Percentiles rank a stretch among this genome's conserved stretches.
Conservation (phyloP, 306 rosid species). For the Vigna hirtella region DNA sequence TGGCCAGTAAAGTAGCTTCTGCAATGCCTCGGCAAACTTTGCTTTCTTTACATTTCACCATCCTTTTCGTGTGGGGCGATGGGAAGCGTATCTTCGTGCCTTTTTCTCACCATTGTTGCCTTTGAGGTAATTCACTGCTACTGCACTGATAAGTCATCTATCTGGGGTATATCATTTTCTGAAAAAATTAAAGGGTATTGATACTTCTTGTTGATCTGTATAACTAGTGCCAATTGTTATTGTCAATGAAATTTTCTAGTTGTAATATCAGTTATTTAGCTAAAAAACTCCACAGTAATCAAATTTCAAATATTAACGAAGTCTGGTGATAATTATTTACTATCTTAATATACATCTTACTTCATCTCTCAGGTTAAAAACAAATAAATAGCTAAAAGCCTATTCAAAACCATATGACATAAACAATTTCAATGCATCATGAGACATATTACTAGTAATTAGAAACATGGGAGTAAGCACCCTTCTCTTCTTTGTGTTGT, state of each 20-base stretch:
- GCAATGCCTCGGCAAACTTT: conserved; percentile 37
- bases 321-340: background rate
- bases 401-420: too few relatives aligned
- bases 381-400: background rate
- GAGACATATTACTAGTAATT: background rate
- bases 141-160: background rate
- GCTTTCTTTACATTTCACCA: conserved; percentile 41
- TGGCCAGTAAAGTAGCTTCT: conserved; percentile 49
- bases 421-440: too few relatives aligned
- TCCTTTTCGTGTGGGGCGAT: conserved; percentile 39
- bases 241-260: background rate
- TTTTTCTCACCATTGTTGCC: conserved; percentile 26
- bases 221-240: too few relatives aligned
- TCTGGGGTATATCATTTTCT: background rate
- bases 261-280: background rate
- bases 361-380: background rate
- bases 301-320: background rate
- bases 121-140: background rate
- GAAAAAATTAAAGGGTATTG: background rate
- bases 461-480: background rate
- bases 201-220: background rate
- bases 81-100: conserved; percentile 19
- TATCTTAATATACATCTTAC: background rate
- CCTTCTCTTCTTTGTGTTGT: background rate
- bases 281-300: background rate